These are phyloP conservation scores for Mycena floridula DNA, from an alignment of 768 basidiomycete species.

Conservation along the genomic window DNA sequence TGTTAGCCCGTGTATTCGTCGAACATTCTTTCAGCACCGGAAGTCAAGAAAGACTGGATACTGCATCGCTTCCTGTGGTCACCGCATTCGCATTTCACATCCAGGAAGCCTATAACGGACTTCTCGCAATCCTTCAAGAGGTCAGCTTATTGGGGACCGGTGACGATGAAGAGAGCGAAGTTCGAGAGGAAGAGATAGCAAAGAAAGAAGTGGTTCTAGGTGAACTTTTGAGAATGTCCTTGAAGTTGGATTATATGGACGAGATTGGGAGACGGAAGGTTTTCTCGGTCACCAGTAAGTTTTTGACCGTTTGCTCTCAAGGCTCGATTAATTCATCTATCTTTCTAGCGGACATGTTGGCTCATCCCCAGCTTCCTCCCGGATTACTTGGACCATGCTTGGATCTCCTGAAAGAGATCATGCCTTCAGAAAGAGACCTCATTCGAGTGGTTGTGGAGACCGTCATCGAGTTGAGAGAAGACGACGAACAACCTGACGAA, in stretches of 20 bases:
- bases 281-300: constrained; percentile 82
- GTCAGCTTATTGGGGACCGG: constrained; percentile 28
- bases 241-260: constrained; percentile 87
- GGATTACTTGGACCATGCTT: constrained; percentile 73
- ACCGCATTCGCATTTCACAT: constrained; percentile 84
- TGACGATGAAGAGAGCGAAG: constrained; percentile 35
- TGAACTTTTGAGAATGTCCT: constrained; percentile 75
- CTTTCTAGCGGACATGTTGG: constrained; percentile 75
- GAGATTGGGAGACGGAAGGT: constrained; percentile 92
- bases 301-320: not conserved
- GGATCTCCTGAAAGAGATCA: constrained; percentile 80
- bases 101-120: constrained; percentile 70
- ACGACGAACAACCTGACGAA: constrained; percentile 29
- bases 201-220: constrained; percentile 70
- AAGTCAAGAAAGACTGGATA: constrained; percentile 63
- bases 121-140: constrained; percentile 35
- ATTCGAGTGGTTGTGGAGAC: constrained; percentile 87
- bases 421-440: constrained; percentile 78
- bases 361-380: constrained; percentile 75
- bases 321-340: constrained; percentile 1
- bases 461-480: constrained; percentile 67
- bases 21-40: constrained; percentile 64
- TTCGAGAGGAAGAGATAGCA: constrained; percentile 50
- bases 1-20: constrained; percentile 82
- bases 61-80: constrained; percentile 75